Evolutionary conservation across 2,329 filamentous ascomycete species (phyloP), one percentile per base, ranked within the genome.

Genomic region (Xylaria sp.): DNA sequence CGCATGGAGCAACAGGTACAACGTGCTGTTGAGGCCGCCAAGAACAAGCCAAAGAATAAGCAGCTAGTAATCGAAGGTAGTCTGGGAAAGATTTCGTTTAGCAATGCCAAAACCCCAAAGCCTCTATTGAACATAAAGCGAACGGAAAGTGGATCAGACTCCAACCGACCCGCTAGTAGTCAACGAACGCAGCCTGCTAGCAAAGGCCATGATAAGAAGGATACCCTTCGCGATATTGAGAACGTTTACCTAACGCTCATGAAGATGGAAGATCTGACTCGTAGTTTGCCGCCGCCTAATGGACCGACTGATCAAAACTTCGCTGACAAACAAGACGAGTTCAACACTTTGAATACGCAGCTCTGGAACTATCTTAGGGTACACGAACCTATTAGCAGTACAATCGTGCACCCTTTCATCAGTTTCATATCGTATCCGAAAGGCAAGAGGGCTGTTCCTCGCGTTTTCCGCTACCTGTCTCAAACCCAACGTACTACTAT

Each of bases 1-100:
- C 91, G 96, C 62, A 99, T 99, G 96, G 95, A 99, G 79, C 96
- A 99, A 80, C 96, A 99, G 79, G 96, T 99, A 13, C 95, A 97
- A 78, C 90, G 96, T 63, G 96, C 96, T 27, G 96, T 99, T 0
- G 96, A 99, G 77, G 96, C 96, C 0, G 96, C 96, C 59, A 99
- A 98, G 83, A 93, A 94, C 67, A 95, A 97, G 80, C 96, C 96
- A 13, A 99, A 99, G 85, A 97, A 97, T 77, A 97, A 96, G 76
- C 94, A 97, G 78, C 86, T 99, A 9, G 94, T 98, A 22, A 95
- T 99, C 66, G 95, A 97, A 77, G 96, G 96, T 29, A 97, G 94
- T 76, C 82, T 99, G 56, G 96, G 96, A 71, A 99, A 98, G 83
- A 99, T 99, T 65, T 97, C 95, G 0, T 99, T 98, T 82, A 97